Evolutionary conservation across 768 basidiomycete genomes (phyloP).

Genomic region (Russula lepida): DNA sequence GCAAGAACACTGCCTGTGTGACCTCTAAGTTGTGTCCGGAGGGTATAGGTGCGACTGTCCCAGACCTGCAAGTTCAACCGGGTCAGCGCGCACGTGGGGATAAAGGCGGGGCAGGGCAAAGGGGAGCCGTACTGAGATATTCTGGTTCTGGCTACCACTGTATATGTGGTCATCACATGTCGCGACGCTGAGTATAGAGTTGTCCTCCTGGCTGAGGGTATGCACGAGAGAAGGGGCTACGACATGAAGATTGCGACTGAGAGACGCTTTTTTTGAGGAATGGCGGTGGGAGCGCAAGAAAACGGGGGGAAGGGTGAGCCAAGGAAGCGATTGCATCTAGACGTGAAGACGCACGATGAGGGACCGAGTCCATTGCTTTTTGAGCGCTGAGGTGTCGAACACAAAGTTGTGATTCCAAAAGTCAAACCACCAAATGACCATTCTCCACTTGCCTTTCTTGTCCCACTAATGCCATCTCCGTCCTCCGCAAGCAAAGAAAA

Average conservation of each 20-base stretch:
- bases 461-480: neutral
- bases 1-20: slow-evolving; percentile 82
- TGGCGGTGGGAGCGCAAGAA: neutral
- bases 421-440: neutral
- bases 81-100: neutral
- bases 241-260: slow-evolving; percentile 15
- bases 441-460: neutral
- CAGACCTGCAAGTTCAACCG: slow-evolving; percentile 57
- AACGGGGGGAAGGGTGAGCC: slow-evolving; percentile 8
- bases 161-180: slow-evolving; percentile 17
- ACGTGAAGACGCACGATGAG: slow-evolving; percentile 10
- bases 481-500: slow-evolving; percentile 1
- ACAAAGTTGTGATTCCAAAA: neutral
- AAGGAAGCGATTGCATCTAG: slow-evolving; percentile 2
- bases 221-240: slow-evolving; percentile 9
- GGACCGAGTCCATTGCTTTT: neutral
- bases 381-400: neutral
- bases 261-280: slow-evolving; percentile 6
- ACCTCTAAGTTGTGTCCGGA: slow-evolving; percentile 62
- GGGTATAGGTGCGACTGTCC: slow-evolving; percentile 62
- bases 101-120: neutral
- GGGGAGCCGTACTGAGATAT: slow-evolving; percentile 13
- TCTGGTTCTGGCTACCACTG: slow-evolving; percentile 20
- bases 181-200: slow-evolving; percentile 13
- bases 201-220: slow-evolving; percentile 12